A percentile compares a stretch with the other conserved stretches of the same genome.
These are phyloP conservation scores for Pythium apleroticum DNA, from an alignment of 352 stramenopile genomes.

Conservation along the genomic window DNA sequence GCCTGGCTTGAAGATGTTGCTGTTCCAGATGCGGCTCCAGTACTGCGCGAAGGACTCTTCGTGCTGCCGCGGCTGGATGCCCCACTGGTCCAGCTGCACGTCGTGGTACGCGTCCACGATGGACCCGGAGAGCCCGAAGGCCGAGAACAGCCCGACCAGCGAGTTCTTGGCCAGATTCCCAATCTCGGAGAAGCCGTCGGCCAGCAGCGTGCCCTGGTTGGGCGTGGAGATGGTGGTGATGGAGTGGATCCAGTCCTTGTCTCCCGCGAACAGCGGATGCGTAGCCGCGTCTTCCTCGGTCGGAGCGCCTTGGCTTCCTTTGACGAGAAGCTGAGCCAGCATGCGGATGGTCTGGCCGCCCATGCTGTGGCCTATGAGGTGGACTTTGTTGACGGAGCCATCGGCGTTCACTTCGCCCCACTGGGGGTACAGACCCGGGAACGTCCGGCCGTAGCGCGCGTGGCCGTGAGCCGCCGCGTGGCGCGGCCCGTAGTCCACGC, in stretches of 20 bases:
- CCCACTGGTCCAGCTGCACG: conserved; percentile 57
- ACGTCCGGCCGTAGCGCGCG: conserved; percentile 39
- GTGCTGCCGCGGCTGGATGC: conserved; percentile 34
- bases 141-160: conserved; percentile 36
- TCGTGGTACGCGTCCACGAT: conserved; percentile 42
- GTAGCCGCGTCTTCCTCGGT: conserved; percentile 34
- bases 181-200: conserved; percentile 43
- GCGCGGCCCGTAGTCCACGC: conserved; percentile 31
- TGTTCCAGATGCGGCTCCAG: conserved; percentile 36
- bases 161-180: conserved; percentile 42
- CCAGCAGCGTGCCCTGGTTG: conserved; percentile 61
- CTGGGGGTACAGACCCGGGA: conserved; percentile 51
- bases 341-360: conserved; percentile 70
- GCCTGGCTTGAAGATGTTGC: conserved; percentile 38
- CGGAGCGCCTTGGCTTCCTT: conserved; percentile 43
- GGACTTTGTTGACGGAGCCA: conserved; percentile 59
- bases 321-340: conserved; percentile 50
- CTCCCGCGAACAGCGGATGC: conserved; percentile 42
- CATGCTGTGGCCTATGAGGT: conserved; percentile 73
- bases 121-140: conserved; percentile 23
- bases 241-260: conserved; percentile 57
- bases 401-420: conserved; percentile 46
- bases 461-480: conserved; percentile 25
- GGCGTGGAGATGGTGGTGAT: conserved; percentile 60
- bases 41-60: conserved; percentile 32